Evolutionary conservation across 345 rosid species (phyloP).

Genomic region (Gossypium herbaceum): DNA sequence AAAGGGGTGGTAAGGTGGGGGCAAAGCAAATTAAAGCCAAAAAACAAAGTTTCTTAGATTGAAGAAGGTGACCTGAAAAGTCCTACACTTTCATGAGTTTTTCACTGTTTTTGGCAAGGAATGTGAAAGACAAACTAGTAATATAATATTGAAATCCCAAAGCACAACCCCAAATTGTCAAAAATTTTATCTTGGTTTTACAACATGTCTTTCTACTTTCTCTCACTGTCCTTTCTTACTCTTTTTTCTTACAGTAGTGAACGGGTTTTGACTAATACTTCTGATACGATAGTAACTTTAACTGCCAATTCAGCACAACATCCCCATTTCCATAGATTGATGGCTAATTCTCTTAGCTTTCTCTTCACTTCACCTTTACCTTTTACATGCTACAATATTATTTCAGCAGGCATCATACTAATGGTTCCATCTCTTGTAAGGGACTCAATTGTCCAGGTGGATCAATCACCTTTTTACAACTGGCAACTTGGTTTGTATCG

Average conservation of each 20-base stretch:
- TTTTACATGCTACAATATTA: conserved; percentile 18
- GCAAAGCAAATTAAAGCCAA: conserved; percentile 32
- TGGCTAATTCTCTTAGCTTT: not conserved
- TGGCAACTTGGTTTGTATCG: conserved; percentile 29
- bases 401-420: conserved; percentile 13
- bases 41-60: conserved; percentile 28
- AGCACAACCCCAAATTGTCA: conserved; percentile 18
- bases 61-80: conserved; percentile 54
- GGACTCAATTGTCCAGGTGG: conserved; percentile 33
- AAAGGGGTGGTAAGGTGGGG: conserved; percentile 16
- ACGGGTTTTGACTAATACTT: conserved; percentile 21
- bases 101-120: conserved; percentile 54
- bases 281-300: conserved; percentile 12
- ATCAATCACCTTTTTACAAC: conserved; percentile 23
- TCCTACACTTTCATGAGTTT: conserved; percentile 46
- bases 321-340: conserved; percentile 13
- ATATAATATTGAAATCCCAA: conserved; percentile 25
- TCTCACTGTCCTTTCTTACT: not conserved
- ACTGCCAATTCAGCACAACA: conserved; percentile 16
- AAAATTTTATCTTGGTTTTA: not conserved
- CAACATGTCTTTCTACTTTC: not conserved
- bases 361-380: not conserved
- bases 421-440: conserved; percentile 39
- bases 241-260: not conserved
- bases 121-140: conserved; percentile 19